Conservation (phyloP, 2,329 filamentous ascomycete genomes). For the Calonectria fujianensis region DNA sequence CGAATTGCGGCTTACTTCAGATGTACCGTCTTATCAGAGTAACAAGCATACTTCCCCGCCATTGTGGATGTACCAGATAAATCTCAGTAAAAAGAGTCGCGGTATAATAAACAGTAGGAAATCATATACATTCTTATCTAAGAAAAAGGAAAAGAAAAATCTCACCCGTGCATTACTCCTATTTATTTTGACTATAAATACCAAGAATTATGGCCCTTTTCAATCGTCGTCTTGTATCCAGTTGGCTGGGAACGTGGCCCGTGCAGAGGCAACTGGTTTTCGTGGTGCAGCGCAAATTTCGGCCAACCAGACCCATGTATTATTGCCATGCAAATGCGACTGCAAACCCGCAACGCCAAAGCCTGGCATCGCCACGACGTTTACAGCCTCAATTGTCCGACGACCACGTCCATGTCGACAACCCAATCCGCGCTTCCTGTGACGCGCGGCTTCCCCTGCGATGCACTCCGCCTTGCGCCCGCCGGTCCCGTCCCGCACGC, state of each 20-base stretch:
- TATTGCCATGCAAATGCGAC: constrained; percentile 5
- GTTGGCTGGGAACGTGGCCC: constrained; percentile 31
- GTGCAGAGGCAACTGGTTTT: constrained; percentile 31
- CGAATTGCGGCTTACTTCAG: not conserved
- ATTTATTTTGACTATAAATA: not conserved
- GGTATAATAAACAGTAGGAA: not conserved
- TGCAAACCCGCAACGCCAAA: constrained; percentile 40
- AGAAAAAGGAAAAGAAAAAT: too few species aligned
- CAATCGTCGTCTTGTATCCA: not conserved
- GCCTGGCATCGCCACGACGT: constrained; percentile 39
- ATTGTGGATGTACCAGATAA: not conserved
- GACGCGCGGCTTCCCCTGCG: constrained; percentile 47
- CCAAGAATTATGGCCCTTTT: not conserved
- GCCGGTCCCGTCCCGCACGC: constrained; percentile 71
- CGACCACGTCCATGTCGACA: constrained; percentile 42
- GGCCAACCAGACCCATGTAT: constrained; percentile 36
- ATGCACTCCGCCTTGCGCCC: constrained; percentile 68
- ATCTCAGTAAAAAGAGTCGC: not conserved
- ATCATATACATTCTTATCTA: too few species aligned
- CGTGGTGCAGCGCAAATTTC: constrained; percentile 39
- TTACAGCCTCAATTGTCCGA: constrained; percentile 21
- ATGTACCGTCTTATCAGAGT: not conserved
- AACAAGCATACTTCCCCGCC: not conserved
- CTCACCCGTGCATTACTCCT: not conserved
- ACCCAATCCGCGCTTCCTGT: constrained; percentile 42